Evolutionary conservation across 148 eudicot genomes (phyloP), one percentile per base, ranked within the genome.

Genomic region (Vaccinium corymbosum): DNA sequence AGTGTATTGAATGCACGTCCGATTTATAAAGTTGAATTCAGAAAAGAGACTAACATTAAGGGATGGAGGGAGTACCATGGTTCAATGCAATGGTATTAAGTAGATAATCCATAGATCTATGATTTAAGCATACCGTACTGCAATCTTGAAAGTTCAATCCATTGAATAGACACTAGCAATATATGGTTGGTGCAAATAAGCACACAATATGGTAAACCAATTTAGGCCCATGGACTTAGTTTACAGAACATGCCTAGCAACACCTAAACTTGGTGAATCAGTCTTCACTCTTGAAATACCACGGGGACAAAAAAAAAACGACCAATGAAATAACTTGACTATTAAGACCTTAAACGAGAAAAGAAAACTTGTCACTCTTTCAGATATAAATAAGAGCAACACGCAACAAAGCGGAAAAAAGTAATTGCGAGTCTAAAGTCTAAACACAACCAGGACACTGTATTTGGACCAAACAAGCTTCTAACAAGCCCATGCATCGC

Each of bases 41-140:
- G 38, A 68, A 27, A 68, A 68, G 42, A 27, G 35, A 27, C 35
- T 68, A 12, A 29, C 38, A 14, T 1, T 68, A 68, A 12, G 73
- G 73, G 19, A 68, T 13, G 73, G 42, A 84, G 27, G 72, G 73
- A 84, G 50, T 59, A 46, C 53, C 68, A 50, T 5, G 29, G 83
- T 80, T 29, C 27, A 80, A 78, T 11, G 25, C 76, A 25, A 59
- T 19, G 81, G 48, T n/a, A n/a, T 80, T 14, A 57, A 82, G 46
- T 57, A 76, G 32, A 80, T 52, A 6, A 73, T 74, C 79, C 59
- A 83, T 25, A 48, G 70, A 82, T 35, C 75, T 29, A 53, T 22
- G 59, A n/a, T 3, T 25, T 76, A 76, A 14, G 52, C n/a, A 42
- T 3, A 12, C 49, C 38, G 68, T 13, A 38, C 48, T 16, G 4